Base-by-base conservation (phyloP, 108 stramenopile species). In the Skeletonema menzelii region DNA sequence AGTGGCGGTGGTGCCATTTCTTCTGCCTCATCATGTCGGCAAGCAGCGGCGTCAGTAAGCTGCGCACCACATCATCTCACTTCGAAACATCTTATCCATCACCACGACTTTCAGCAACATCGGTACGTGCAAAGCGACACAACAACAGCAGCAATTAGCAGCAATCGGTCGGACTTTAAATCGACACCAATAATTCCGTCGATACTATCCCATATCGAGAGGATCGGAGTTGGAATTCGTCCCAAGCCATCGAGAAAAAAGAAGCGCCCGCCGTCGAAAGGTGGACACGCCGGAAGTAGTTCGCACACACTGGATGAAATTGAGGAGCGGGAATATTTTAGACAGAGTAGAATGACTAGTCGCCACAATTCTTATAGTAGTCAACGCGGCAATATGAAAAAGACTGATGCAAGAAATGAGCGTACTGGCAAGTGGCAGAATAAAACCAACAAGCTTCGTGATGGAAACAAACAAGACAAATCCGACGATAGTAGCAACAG, bases 191-290 rank as follows among this genome's bases (percentile, higher is more conserved):
- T 89, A 5, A 58, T 89, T 42, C 84, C 91, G 8, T 82, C 83
- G 14, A 85, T 91, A 61, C 69, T 87, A 11, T 42, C 77, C 19
- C 78, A 91, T 59, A 91, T 91, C 35, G 58, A 86, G 59, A 47
- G 59, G 24, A 82, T 91, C 65, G 91, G 91, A 20, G 88, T 91
- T 0, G 91, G 90, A 7, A 79, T 85, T 57, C 46, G 60, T 55
- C 24, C 72, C 65, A 59, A 70, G 28, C 59, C 27, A 6, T 34
- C 65, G 20, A 49, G 65, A 63, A 59, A 69, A 17, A 65, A 57
- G 47, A 75, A 59, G 55, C 53, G 63, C 31, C 42, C 56, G 12
- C 28, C 56, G 8, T 32, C 30, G 28, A 27, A 37, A 13, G 24
- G 37, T 57, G 11, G 15, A 73, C 38, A 60, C 19, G 73, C 47